A percentile compares a stretch with the other conserved stretches of the same genome.
These are phyloP conservation scores for Tricladium varicosporioides DNA, from an alignment of 2,329 filamentous ascomycete genomes.

Conservation along the genomic window DNA sequence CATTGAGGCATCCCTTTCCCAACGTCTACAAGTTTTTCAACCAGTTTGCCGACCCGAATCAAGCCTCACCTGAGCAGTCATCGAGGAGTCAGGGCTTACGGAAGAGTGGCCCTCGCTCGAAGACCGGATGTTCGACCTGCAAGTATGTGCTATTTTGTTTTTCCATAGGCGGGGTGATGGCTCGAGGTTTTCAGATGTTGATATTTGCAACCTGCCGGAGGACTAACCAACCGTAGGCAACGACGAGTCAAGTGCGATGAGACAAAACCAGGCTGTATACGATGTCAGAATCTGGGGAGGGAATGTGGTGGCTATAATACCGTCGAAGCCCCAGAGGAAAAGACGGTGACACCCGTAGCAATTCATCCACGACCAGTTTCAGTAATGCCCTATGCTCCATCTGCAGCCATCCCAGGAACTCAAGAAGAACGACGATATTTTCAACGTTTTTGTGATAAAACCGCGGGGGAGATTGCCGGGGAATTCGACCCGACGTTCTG, in stretches of 20 bases:
- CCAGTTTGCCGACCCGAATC: conserved; percentile 32
- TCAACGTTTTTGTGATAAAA: conserved; percentile 34
- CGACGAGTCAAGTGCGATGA: conserved; percentile 36
- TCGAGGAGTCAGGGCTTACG: conserved; percentile 34
- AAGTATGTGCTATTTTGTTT: conserved; percentile 27
- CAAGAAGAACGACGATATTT: conserved; percentile 32
- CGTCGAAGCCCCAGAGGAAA: conserved; percentile 28
- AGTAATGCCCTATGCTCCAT: conserved; percentile 30
- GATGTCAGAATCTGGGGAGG: conserved; percentile 34
- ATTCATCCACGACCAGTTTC: conserved; percentile 33
- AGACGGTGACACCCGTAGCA: conserved; percentile 25
- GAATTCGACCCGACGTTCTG: conserved; percentile 33
- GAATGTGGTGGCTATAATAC: conserved; percentile 35
- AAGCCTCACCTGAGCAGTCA: conserved; percentile 31
- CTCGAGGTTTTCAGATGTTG: not conserved
- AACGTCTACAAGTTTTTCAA: conserved; percentile 37
- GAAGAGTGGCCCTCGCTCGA: conserved; percentile 34
- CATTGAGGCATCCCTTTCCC: conserved; percentile 33
- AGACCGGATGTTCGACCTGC: conserved; percentile 35
- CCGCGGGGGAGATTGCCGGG: conserved; percentile 30
- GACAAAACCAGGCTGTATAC: conserved; percentile 32
- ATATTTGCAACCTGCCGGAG: not conserved
- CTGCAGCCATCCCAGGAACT: conserved; percentile 28
- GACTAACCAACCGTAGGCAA: conserved; percentile 27
- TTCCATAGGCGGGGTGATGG: conserved; percentile 1